Evolutionary conservation across 164 flowering plant genomes (phyloP), one percentile per base, ranked within the genome.

Genomic region (Macadamia integrifolia): DNA sequence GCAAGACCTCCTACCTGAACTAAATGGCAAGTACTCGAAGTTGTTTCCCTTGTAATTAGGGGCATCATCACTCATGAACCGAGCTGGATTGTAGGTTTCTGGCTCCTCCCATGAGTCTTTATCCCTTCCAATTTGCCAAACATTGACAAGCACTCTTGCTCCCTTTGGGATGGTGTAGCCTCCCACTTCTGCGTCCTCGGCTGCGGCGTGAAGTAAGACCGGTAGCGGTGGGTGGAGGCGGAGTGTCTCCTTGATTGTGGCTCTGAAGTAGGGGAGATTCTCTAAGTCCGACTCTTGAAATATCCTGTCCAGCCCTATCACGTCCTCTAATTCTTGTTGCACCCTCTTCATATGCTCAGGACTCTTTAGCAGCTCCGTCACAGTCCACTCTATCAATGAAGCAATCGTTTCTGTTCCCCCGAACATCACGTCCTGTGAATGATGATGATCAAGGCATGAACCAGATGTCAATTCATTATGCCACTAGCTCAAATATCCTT

Each of bases 371-470:
- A 89, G 71, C 82, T 91, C 97, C 44, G 97, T 64, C 88, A 91
- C 81, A 59, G 86, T 89, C 97, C 97, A 91, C 62, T 89, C 97
- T 23, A 91, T 86, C 1, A 90, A 92, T 2, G 97, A 91, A 3
- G 97, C 97, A 50, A 91, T 93, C n/a, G 97, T 89, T 60, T 91
- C 95, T 0, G 93, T 89, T 6, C 97, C 97, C 17, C 95, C 97
- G 68, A 91, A 91, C 97, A 91, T 91, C 9, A 91, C 93, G 50
- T 91, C 97, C 97, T 91, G 75, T 40, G 14, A 44, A 0, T 28
- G 23, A 23, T 23, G 23, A 12, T 30, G 17, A 12, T 53, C 17
- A 53, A 53, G 14, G 13, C 13, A 23, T 23, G 23, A 23, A 23
- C 0, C 23, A 23, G 23, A 23, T 23, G 23, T 23, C 23, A 23